These are phyloP conservation scores for Ochetophila trinervis DNA, from an alignment of 306 rosid genomes.

Conservation along the genomic window DNA sequence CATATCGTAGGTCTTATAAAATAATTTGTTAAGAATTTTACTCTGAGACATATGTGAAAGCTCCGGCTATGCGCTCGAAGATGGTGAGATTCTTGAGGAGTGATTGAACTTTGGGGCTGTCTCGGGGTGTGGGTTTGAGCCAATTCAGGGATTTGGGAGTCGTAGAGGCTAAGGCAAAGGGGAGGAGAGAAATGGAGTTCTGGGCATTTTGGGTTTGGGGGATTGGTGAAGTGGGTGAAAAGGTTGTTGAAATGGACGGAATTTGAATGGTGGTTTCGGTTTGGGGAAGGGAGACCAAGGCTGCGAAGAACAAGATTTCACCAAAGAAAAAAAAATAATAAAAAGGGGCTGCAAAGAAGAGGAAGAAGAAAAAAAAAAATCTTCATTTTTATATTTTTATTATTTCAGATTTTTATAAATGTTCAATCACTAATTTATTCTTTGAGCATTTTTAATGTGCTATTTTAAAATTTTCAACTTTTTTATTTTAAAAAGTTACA, in stretches of 20 bases:
- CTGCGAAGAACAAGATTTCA: too few species aligned
- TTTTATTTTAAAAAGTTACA: too few species aligned
- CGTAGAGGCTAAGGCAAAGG: conserved; percentile 26
- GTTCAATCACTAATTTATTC: too few species aligned
- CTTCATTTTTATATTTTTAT: too few species aligned
- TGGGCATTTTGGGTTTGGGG: conserved; percentile 1
- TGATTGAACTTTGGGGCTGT: conserved; percentile 33
- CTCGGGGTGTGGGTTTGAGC: conserved; percentile 28
- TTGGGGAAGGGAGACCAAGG: conserved; percentile 58
- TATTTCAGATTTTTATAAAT: too few species aligned
- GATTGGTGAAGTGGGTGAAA: conserved; percentile 43
- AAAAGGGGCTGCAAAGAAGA: too few species aligned
- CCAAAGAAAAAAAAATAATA: too few species aligned
- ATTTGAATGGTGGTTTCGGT: conserved; percentile 15
- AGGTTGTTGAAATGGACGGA: conserved; percentile 32
- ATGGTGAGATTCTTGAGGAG: conserved; percentile 57
- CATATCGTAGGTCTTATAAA: too few species aligned
- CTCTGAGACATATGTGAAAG: conserved; percentile 93
- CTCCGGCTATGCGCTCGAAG: conserved; percentile 84
- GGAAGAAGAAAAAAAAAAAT: too few species aligned
- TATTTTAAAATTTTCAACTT: too few species aligned
- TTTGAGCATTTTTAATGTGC: too few species aligned
- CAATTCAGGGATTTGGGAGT: conserved; percentile 23
- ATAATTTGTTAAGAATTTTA: too few species aligned
- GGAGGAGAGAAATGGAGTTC: background rate